These are phyloP conservation scores for Tolypocladium paradoxum DNA, from an alignment of 2,329 filamentous ascomycete genomes.

Conservation along the genomic window DNA sequence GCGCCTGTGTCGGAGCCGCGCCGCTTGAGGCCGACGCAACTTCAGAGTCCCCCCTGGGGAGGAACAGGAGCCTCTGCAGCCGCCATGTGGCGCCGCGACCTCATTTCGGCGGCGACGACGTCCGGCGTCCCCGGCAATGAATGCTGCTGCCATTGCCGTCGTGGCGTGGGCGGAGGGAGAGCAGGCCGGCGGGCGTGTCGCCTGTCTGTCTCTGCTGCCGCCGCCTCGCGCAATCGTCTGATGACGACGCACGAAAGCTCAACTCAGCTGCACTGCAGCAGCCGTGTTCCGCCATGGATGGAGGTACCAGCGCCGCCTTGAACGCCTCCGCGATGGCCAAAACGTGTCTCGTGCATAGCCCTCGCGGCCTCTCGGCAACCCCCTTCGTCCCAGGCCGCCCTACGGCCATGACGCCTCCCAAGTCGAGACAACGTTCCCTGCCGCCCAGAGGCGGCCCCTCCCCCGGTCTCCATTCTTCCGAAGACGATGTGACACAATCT, in stretches of 20 bases:
- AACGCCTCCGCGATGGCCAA: slow-evolving; percentile 4
- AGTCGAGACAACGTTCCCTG: not conserved
- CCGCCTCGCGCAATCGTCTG: not conserved
- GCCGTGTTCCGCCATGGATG: not conserved
- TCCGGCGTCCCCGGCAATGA: not conserved
- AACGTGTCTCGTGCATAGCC: slow-evolving; percentile 8
- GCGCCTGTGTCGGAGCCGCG: slow-evolving; percentile 19
- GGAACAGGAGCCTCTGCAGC: not conserved
- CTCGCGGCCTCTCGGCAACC: not conserved
- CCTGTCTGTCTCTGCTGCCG: not conserved
- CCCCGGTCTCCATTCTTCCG: not conserved
- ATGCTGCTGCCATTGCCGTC: not conserved
- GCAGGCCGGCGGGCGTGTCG: not conserved
- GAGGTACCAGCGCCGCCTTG: not conserved
- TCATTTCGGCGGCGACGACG: not conserved
- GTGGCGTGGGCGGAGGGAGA: not conserved
- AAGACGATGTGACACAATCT: not conserved
- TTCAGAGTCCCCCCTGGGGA: slow-evolving; percentile 1
- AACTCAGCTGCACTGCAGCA: not conserved
- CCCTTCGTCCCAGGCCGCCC: slow-evolving; percentile 2
- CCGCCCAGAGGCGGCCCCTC: not conserved
- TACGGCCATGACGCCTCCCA: not conserved
- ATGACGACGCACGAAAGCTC: too few relatives aligned
- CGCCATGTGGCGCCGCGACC: slow-evolving; percentile 3
- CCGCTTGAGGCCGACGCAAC: slow-evolving; percentile 15